These are phyloP conservation scores for Naganishia liquefaciens DNA, from an alignment of 1,284 basidiomycete species.

Conservation along the genomic window DNA sequence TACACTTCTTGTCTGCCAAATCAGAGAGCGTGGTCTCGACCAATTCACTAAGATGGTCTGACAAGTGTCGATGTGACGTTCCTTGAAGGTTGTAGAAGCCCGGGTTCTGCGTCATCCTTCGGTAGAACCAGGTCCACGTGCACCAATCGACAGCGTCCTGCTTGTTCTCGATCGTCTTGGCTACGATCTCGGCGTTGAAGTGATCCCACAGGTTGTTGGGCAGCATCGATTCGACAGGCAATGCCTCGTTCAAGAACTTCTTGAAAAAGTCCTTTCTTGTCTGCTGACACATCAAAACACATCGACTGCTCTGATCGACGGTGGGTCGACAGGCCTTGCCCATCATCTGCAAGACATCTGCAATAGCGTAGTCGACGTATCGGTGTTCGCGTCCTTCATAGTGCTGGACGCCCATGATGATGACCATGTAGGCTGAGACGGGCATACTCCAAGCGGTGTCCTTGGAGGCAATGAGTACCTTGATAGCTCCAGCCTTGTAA, in stretches of 20 bases:
- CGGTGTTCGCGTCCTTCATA: constrained; percentile 96
- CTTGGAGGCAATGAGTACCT: constrained; percentile 91
- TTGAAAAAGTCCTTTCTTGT: constrained; percentile 98
- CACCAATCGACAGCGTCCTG: constrained; percentile 84
- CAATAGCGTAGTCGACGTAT: constrained; percentile 95
- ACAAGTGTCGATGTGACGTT: constrained; percentile 87
- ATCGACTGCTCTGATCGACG: constrained; percentile 82
- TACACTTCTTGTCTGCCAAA: constrained; percentile 91
- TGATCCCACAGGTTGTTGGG: constrained; percentile 90
- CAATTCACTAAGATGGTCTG: constrained; percentile 91
- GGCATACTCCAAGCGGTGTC: constrained; percentile 96
- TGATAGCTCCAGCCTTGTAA: constrained; percentile 91
- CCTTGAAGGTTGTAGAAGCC: constrained; percentile 90
- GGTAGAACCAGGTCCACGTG: constrained; percentile 69
- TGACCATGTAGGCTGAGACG: constrained; percentile 90
- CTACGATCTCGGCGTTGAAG: constrained; percentile 97
- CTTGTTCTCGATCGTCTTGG: constrained; percentile 98
- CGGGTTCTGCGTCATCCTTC: constrained; percentile 87
- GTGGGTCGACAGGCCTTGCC: constrained; percentile 87
- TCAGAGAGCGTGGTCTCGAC: constrained; percentile 92
- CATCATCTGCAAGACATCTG: constrained; percentile 99
- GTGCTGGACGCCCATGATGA: constrained; percentile 96
- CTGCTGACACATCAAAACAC: constrained; percentile 95
- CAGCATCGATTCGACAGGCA: constrained; percentile 95
- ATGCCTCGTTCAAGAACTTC: constrained; percentile 93